Evolutionary conservation across 140 eudicot species (phyloP).

Genomic region (Bidens hawaiensis): DNA sequence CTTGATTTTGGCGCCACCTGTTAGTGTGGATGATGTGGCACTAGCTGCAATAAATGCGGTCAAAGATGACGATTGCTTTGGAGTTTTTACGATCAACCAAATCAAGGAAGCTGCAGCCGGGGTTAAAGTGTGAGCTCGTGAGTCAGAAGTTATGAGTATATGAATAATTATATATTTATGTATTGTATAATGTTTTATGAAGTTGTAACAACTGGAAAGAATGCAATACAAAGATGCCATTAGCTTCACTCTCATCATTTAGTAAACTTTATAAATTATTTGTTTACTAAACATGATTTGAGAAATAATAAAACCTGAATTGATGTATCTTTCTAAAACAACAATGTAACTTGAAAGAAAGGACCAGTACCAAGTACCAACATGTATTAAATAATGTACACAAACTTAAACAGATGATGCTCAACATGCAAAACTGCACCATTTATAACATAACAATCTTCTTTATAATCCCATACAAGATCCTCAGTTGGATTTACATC

Average conservation of each 20-base stretch:
- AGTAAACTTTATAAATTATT: not conserved
- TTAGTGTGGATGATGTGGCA: constrained; percentile 87
- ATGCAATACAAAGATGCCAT: constrained; percentile 22
- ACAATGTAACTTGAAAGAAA: not conserved
- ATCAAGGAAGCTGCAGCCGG: constrained; percentile 81
- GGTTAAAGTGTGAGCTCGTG: constrained; percentile 45
- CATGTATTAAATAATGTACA: not conserved
- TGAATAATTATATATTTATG: not conserved
- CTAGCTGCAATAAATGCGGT: constrained; percentile 75
- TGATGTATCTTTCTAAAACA: constrained; percentile 4
- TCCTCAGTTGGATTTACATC: constrained; percentile 2
- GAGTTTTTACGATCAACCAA: constrained; percentile 80
- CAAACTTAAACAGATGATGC: constrained; percentile 2
- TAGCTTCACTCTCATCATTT: not conserved
- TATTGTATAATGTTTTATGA: not conserved
- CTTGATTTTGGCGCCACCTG: constrained; percentile 75
- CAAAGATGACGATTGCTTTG: constrained; percentile 82
- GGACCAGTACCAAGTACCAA: not conserved
- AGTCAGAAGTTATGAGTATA: constrained; percentile 3
- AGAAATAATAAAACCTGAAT: not conserved
- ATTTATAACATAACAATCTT: not conserved
- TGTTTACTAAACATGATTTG: not conserved
- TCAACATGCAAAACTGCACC: constrained; percentile 16
- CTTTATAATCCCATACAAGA: not conserved
- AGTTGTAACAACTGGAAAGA: not conserved